phyloP scores from a whole-genome alignment of 2,329 filamentous ascomycete species.

The Trichoderma sp. region DNA sequence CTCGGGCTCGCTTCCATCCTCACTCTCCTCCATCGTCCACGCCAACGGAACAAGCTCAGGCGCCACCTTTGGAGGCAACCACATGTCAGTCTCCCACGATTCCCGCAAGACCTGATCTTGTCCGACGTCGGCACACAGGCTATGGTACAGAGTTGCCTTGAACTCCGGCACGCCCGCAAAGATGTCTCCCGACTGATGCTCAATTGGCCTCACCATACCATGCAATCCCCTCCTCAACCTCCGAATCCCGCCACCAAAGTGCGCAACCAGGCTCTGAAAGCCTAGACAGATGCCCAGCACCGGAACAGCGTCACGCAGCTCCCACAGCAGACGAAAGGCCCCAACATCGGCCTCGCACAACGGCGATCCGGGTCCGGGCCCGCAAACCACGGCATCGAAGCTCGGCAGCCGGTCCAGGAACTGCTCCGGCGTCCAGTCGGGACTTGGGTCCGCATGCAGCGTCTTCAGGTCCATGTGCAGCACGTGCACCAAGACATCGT shows the following conservation, averaged over 20 bases:
- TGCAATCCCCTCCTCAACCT: conserved; percentile 74
- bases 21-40: conserved; percentile 56
- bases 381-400: conserved; percentile 85
- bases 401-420: conserved; percentile 44
- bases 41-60: conserved; percentile 59
- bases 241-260: conserved; percentile 66
- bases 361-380: conserved; percentile 86
- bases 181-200: conserved; percentile 62
- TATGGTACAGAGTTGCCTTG: conserved; percentile 76
- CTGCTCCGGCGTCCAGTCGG: conserved; percentile 49
- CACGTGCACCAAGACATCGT: conserved; percentile 59
- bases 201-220: conserved; percentile 73
- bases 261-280: conserved; percentile 77
- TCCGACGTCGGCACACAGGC: conserved; percentile 57
- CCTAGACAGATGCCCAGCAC: conserved; percentile 88
- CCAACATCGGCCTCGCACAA: conserved; percentile 74
- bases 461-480: conserved; percentile 45
- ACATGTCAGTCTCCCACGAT: conserved; percentile 43
- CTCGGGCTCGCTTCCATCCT: conserved; percentile 40
- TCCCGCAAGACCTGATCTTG: conserved; percentile 42
- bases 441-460: conserved; percentile 64
- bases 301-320: conserved; percentile 64
- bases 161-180: conserved; percentile 64
- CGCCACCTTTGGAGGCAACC: conserved; percentile 39
- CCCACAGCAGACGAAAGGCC: conserved; percentile 77